These are phyloP conservation scores for Sphagnurus paluster DNA, from an alignment of 1,284 basidiomycete species.

Conservation along the genomic window DNA sequence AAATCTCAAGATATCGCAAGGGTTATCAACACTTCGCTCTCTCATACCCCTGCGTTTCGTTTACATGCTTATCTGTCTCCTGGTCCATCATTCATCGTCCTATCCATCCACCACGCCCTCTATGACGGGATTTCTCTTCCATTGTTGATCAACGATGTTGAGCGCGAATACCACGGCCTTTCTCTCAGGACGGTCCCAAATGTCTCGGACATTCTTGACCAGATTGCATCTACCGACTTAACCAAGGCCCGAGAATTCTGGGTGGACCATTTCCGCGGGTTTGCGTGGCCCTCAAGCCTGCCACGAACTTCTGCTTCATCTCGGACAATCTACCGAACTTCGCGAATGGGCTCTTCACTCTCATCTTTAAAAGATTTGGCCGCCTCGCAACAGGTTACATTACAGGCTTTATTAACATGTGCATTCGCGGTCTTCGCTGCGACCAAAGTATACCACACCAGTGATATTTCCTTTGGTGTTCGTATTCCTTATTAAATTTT, in stretches of 20 bases:
- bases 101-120: slow-evolving; percentile 50
- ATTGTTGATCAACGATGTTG: slow-evolving; percentile 38
- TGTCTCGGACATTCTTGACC: slow-evolving; percentile 31
- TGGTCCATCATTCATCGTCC: slow-evolving; percentile 25
- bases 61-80: slow-evolving; percentile 29
- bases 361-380: slow-evolving; percentile 33
- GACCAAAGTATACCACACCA: slow-evolving; percentile 27
- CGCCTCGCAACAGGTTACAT: slow-evolving; percentile 37
- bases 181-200: slow-evolving; percentile 21
- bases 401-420: slow-evolving; percentile 44
- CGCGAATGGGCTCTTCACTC: slow-evolving; percentile 27
- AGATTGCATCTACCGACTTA: slow-evolving; percentile 31
- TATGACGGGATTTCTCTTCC: slow-evolving; percentile 50
- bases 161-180: slow-evolving; percentile 30
- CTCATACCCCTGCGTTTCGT: slow-evolving; percentile 35
- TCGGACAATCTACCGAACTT: slow-evolving; percentile 7
- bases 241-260: slow-evolving; percentile 37
- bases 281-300: slow-evolving; percentile 31
- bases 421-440: slow-evolving; percentile 37
- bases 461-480: slow-evolving; percentile 48
- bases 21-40: slow-evolving; percentile 37
- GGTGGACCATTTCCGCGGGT: slow-evolving; percentile 33
- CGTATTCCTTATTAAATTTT: slow-evolving; percentile 18
- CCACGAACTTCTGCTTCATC: neutral
- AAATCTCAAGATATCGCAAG: slow-evolving; percentile 31